These are phyloP conservation scores for Entamoeba dispar DNA, from an alignment of 208 protist species.

Conservation along the genomic window DNA sequence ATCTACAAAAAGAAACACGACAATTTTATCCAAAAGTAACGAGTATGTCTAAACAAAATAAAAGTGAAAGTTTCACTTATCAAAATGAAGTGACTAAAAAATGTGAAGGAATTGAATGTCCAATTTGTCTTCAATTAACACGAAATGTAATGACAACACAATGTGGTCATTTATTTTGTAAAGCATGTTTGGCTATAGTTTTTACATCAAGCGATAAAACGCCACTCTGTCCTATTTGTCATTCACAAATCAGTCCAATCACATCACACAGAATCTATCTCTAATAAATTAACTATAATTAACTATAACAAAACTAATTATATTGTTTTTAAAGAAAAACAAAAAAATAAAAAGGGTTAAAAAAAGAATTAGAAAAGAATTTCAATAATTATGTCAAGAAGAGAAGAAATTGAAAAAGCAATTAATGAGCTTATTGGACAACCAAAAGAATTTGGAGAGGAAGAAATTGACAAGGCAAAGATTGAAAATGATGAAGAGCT, in stretches of 20 bases:
- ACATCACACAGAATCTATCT: background rate
- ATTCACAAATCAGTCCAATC: background rate
- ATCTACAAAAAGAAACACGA: too few relatives aligned
- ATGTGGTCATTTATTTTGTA: background rate
- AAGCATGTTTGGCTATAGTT: background rate
- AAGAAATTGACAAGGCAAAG: background rate
- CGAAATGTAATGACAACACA: background rate
- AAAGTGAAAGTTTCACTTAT: too few relatives aligned
- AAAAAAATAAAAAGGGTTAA: too few relatives aligned
- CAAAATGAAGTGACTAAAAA: background rate
- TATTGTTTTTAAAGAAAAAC: too few relatives aligned
- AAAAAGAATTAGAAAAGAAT: background rate
- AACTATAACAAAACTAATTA: too few relatives aligned
- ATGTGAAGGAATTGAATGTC: background rate
- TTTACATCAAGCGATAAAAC: background rate
- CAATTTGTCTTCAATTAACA: background rate
- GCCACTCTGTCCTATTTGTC: background rate
- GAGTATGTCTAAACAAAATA: too few relatives aligned
- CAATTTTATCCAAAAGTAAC: too few relatives aligned
- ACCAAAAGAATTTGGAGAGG: background rate
- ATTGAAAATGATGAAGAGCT: background rate
- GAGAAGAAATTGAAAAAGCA: background rate
- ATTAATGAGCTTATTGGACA: background rate
- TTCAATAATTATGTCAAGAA: background rate
- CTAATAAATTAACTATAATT: background rate